Conservation (phyloP, 2,329 filamentous ascomycete species). For the Mollisiaceae sp. region DNA sequence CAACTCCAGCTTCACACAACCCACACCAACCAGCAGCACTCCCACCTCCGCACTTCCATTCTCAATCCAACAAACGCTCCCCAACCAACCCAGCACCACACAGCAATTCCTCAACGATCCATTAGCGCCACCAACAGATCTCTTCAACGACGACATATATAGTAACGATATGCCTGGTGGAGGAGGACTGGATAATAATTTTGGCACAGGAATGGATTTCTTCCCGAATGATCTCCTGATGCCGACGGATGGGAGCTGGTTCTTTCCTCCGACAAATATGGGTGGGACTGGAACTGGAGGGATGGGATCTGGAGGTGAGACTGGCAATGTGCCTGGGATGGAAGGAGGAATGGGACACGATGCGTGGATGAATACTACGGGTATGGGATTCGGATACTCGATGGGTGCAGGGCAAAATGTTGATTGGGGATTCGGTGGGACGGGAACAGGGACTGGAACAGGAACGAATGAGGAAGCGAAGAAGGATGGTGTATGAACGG, state of each 20-base stretch:
- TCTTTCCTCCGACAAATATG: neutral
- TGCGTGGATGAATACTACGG: neutral
- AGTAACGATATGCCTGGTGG: neutral
- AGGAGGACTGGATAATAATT: neutral
- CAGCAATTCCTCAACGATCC: neutral
- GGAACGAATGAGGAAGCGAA: neutral
- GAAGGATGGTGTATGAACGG: neutral
- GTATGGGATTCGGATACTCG: neutral
- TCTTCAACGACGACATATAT: neutral
- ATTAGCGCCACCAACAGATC: neutral
- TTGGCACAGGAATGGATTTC: neutral
- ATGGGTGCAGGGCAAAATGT: slow-evolving; percentile 7
- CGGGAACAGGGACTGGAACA: neutral
- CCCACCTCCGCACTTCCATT: neutral
- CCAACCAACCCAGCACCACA: neutral
- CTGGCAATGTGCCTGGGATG: neutral
- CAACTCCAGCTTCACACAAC: neutral
- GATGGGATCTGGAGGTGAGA: neutral
- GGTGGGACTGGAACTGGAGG: neutral
- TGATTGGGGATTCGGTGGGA: slow-evolving; percentile 1
- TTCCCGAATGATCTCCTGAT: slow-evolving; percentile 2
- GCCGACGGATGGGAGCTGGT: neutral
- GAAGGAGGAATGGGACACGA: neutral
- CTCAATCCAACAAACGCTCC: neutral
- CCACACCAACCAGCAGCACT: neutral